A percentile compares a stretch with the other conserved stretches of the same genome.
Conservation (phyloP, 1,284 basidiomycete species). For the Rhodotorula sp. region DNA sequence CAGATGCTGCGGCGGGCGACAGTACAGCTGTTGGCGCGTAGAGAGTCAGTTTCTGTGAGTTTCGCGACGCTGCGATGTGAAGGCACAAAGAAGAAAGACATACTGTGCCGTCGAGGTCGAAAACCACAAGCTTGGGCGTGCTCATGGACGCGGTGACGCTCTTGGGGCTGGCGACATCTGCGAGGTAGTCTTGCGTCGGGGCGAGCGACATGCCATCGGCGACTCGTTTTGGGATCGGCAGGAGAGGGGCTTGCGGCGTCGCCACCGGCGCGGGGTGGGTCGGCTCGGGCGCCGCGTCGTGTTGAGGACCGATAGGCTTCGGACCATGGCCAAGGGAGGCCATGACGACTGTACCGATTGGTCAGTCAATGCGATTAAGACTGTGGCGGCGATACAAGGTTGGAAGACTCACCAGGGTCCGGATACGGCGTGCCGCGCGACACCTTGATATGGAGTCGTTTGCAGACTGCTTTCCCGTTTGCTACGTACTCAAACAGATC, state of each 20-base stretch:
- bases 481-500: constrained; percentile 3
- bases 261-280: background rate
- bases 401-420: constrained; percentile 11
- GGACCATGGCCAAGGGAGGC: background rate
- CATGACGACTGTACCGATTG: background rate
- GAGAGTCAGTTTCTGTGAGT: background rate
- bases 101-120: constrained; percentile 35
- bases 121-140: constrained; percentile 13
- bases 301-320: background rate
- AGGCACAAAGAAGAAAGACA: background rate
- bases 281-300: constrained; percentile 17
- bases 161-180: background rate
- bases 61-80: too few relatives aligned
- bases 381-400: too few relatives aligned
- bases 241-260: background rate
- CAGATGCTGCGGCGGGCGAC: constrained; percentile 31
- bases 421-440: constrained; percentile 15
- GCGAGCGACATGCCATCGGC: constrained; percentile 14
- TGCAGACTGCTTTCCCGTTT: constrained; percentile 14
- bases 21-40: constrained; percentile 15
- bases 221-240: background rate
- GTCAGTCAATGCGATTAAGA: too few relatives aligned
- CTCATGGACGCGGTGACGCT: background rate
- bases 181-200: constrained; percentile 9
- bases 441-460: constrained; percentile 19